A percentile compares a stretch with the other conserved stretches of the same genome.
phyloP scores from a whole-genome alignment of 1,284 basidiomycete species.

The Vanrija pseudolonga region DNA sequence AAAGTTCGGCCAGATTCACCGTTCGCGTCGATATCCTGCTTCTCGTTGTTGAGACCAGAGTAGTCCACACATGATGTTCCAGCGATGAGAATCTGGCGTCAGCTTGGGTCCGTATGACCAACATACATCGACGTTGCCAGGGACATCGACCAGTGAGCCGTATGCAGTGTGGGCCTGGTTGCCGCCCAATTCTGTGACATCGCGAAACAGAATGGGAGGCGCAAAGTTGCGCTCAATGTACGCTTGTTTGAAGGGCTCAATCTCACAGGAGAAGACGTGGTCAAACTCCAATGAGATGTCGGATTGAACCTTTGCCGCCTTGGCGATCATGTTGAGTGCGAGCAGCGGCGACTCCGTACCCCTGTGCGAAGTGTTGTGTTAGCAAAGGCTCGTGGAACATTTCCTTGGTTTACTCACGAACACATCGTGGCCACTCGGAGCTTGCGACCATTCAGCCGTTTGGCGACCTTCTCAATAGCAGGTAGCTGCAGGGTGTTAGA shows the following conservation, averaged over 20 bases:
- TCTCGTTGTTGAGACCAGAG: conserved; percentile 88
- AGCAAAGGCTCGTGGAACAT: not conserved
- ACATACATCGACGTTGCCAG: conserved; percentile 73
- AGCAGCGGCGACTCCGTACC: conserved; percentile 92
- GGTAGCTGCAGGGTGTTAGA: conserved; percentile 23
- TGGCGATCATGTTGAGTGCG: conserved; percentile 76
- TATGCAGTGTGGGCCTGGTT: conserved; percentile 83
- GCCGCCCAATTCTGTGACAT: conserved; percentile 85
- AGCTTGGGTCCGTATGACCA: not conserved
- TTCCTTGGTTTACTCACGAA: conserved; percentile 40
- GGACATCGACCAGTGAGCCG: conserved; percentile 77
- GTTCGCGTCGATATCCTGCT: conserved; percentile 79
- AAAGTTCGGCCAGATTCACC: conserved; percentile 90
- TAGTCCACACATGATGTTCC: conserved; percentile 97
- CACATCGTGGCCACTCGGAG: conserved; percentile 96
- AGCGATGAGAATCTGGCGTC: conserved; percentile 64
- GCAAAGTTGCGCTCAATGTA: conserved; percentile 93
- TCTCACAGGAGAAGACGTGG: conserved; percentile 96
- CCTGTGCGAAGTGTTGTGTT: conserved; percentile 54
- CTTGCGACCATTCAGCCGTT: conserved; percentile 71
- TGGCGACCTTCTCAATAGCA: conserved; percentile 55
- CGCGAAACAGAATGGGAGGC: conserved; percentile 78
- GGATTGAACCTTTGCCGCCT: conserved; percentile 68
- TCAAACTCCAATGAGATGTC: conserved; percentile 67
- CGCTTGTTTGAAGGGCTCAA: conserved; percentile 96